Evolutionary conservation across 257 asterid species (phyloP), one percentile per base, ranked within the genome.

Genomic region (Lycium ferocissimum): DNA sequence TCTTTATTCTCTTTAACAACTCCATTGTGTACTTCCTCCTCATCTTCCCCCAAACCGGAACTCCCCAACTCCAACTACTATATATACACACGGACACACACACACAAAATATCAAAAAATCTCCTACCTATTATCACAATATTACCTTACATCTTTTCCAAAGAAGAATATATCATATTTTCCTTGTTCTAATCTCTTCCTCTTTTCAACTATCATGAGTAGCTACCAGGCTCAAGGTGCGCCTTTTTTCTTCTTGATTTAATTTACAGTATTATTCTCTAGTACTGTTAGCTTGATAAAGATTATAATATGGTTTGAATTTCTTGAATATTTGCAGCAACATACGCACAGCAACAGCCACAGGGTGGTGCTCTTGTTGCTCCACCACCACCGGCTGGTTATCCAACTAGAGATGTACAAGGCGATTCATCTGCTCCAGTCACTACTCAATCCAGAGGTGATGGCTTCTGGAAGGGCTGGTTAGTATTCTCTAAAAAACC

Each of bases 401-500:
- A 89, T 84, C 92, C 92, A 5, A 56, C 67, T 51, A 82, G 81
- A 49, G 85, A 86, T 33, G 67, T 79, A 53, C 85, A 82, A 38
- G 62, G 10, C 3, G 76, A n/a, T 83, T n/a, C 79, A 8, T 47
- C 86, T 2, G 73, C 18, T 6, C 82, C 89, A 22, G 38, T 53
- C 7, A 80, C 83, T 22, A 89, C 92, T 71, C 90, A 57, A 66
- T 84, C 90, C 7, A 85, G 89, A 45, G 92, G 88, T 11, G 92
- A 89, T 49, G 92, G 92, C 69, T 89, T 89, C 87, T 89, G 88
- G 88, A 89, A 82, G 83, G 92, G 92, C 45, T 87, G 90, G 92
- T 89, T 56, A 86, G 89, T 82, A 47, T 38, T 26, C 54, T 22
- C 1, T 22, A 15, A 13, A 9, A 13, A 8, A 6, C 8, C 11